Base-by-base conservation (phyloP, 1,139 yeast genomes). In the Yarrowia galli region DNA sequence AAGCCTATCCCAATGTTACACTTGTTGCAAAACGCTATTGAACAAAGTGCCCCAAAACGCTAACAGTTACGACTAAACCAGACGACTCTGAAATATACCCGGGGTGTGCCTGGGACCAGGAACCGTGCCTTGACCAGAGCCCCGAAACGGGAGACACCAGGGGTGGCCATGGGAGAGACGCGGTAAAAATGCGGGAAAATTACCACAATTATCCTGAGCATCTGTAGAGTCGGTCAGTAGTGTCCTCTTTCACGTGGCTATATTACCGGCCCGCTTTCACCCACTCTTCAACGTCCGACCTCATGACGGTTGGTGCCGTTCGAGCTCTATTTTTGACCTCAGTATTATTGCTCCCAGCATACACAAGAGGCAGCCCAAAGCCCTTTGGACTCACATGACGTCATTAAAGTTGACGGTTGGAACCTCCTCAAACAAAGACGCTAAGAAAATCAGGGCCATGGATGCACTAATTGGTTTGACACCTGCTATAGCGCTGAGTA, bases 101-200 rank as follows among this genome's bases (percentile, higher is more conserved):
- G 32, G 32, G 9, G 32, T 28, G 61, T 54, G 61, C 61, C 61
- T 54, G 61, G 61, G 48, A 40, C 61, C 61, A 54, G 61, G 61
- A 54, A 54, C 61, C 61, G 61, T 54, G 61, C 61, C 61, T 54
- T 38, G 61, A 28, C 22, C 6, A 9, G 10, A 12, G 20, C 36
- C 13, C 25, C n/a, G 51, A 32, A 35, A 9, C 22, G 23, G 35
- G 56, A 51, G 56, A 42, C 42, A 49, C 56, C 56, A 49, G 56
- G 56, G 56, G 56, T 18, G 18, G 25, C 1, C 6, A 1, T 5
- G 16, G 9, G 15, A 9, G 15, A 10, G 36, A 3, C 4, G 38
- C 4, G 8, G 20, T 28, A 28, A 28, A 28, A 28, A 3, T 28
- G 32, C 32, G 9, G 32, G 9, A 28, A 28, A 28, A 28, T 28